A percentile compares a stretch with the other conserved stretches of the same genome.
phyloP scores from a whole-genome alignment of 2,329 filamentous ascomycete genomes.

The Cordyceps javanica region DNA sequence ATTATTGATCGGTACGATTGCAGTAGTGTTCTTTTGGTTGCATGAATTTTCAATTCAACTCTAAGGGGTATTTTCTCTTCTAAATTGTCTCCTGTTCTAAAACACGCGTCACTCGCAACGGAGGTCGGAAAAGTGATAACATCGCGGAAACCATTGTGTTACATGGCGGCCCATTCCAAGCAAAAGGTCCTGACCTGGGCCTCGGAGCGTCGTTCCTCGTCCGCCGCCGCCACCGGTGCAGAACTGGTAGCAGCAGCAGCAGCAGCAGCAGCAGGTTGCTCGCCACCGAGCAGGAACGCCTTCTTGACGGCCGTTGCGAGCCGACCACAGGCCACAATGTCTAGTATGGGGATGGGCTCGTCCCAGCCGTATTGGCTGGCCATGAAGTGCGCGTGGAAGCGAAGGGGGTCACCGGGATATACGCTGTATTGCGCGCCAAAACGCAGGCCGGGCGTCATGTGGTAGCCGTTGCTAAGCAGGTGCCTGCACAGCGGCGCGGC shows the following conservation, averaged over 20 bases:
- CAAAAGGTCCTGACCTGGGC: conserved; percentile 65
- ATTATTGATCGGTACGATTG: neutral
- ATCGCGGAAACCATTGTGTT: conserved; percentile 23
- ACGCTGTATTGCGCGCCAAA: conserved; percentile 94
- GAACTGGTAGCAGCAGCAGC: no score
- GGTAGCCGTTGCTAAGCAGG: conserved; percentile 74
- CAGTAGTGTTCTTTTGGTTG: neutral
- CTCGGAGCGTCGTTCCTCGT: conserved; percentile 23
- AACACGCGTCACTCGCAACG: neutral
- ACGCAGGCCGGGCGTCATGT: conserved; percentile 82
- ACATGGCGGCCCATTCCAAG: conserved; percentile 94
- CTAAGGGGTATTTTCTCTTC: neutral
- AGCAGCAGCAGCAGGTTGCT: conserved; percentile 33
- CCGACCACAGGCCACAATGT: conserved; percentile 79
- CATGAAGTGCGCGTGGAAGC: conserved; percentile 93
- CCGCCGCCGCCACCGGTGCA: no score
- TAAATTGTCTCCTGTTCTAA: neutral
- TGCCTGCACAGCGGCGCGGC: conserved; percentile 64
- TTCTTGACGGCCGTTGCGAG: conserved; percentile 96
- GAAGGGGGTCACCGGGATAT: conserved; percentile 89
- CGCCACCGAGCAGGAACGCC: conserved; percentile 78
- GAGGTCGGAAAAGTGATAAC: neutral
- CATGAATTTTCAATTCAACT: neutral
- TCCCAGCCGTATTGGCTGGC: conserved; percentile 83
- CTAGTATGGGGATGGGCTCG: conserved; percentile 74